Percentiles rank a stretch among this genome's conserved stretches.
Evolutionary conservation across 2,329 filamentous ascomycete species (phyloP).

Genomic region (Fusarium illudens): DNA sequence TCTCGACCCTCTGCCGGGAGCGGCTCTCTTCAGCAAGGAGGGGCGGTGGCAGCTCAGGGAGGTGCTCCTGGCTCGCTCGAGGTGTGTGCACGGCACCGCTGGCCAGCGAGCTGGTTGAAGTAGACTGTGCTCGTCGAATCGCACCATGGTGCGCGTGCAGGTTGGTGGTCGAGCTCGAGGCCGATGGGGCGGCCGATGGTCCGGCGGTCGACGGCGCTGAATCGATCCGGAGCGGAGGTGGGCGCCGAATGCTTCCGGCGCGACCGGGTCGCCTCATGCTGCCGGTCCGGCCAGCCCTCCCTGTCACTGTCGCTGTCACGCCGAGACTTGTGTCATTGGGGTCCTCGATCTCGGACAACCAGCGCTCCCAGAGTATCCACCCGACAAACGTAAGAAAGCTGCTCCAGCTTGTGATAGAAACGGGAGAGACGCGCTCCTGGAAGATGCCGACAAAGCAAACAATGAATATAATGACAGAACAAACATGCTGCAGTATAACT

Average conservation of each 20-base stretch:
- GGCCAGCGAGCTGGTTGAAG: constrained; percentile 65
- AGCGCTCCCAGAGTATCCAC: constrained; percentile 92
- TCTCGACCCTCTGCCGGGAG: constrained; percentile 69
- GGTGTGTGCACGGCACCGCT: constrained; percentile 36
- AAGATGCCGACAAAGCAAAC: constrained; percentile 94
- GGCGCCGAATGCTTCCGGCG: constrained; percentile 50
- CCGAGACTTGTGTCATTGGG: constrained; percentile 51
- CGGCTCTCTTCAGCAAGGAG: constrained; percentile 51
- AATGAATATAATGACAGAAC: constrained; percentile 92
- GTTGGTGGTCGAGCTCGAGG: constrained; percentile 59
- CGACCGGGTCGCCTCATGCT: constrained; percentile 48
- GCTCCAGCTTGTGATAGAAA: constrained; percentile 87
- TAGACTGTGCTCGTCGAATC: constrained; percentile 57
- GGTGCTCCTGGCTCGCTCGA: constrained; percentile 44
- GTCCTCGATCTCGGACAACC: constrained; percentile 77
- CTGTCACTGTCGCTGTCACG: constrained; percentile 49
- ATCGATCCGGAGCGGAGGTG: constrained; percentile 43
- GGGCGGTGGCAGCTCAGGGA: constrained; percentile 42
- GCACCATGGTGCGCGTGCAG: constrained; percentile 44
- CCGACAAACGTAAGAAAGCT: constrained; percentile 84
- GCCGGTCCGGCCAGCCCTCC: constrained; percentile 47
- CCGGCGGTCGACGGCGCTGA: constrained; percentile 38
- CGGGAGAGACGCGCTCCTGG: constrained; percentile 84
- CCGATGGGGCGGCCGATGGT: constrained; percentile 43
- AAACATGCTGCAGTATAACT: constrained; percentile 96